phyloP scores from a whole-genome alignment of 2,329 filamentous ascomycete genomes.

The Graphiopsis chlorocephala region DNA sequence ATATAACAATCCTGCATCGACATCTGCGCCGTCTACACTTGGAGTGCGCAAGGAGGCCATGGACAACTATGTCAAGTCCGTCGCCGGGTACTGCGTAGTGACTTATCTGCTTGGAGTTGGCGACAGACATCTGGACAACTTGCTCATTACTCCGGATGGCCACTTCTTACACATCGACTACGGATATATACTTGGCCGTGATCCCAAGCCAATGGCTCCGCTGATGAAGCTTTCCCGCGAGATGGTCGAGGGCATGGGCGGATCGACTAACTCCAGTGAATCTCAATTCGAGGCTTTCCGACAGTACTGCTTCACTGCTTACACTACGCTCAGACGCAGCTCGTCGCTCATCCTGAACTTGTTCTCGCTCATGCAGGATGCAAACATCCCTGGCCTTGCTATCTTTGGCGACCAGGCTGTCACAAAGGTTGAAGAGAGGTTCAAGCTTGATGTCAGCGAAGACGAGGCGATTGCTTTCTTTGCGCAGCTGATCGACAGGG shows the following conservation, averaged over 20 bases:
- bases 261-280: conserved; percentile 42
- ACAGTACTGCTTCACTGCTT: conserved; percentile 93
- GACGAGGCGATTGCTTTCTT: conserved; percentile 88
- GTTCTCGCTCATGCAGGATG: conserved; percentile 95
- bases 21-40: conserved; percentile 67
- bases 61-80: conserved; percentile 93
- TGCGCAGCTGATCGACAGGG: conserved; percentile 86
- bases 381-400: conserved; percentile 92
- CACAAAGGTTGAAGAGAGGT: conserved; percentile 89
- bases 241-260: conserved; percentile 99
- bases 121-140: conserved; percentile 91
- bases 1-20: conserved; percentile 85
- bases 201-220: conserved; percentile 95
- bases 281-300: conserved; percentile 82
- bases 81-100: conserved; percentile 96
- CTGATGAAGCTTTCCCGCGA: conserved; percentile 96
- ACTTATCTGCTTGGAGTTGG: conserved; percentile 96
- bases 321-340: conserved; percentile 84
- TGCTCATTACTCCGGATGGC: conserved; percentile 82
- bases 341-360: conserved; percentile 90
- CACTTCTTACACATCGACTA: conserved; percentile 99
- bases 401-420: conserved; percentile 77
- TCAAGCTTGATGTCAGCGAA: conserved; percentile 86
- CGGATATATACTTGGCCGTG: conserved; percentile 93
- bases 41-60: conserved; percentile 89